A percentile compares a stretch with the other conserved stretches of the same genome.
Conservation (phyloP, 768 basidiomycete species). For the Mycena indigotica region DNA sequence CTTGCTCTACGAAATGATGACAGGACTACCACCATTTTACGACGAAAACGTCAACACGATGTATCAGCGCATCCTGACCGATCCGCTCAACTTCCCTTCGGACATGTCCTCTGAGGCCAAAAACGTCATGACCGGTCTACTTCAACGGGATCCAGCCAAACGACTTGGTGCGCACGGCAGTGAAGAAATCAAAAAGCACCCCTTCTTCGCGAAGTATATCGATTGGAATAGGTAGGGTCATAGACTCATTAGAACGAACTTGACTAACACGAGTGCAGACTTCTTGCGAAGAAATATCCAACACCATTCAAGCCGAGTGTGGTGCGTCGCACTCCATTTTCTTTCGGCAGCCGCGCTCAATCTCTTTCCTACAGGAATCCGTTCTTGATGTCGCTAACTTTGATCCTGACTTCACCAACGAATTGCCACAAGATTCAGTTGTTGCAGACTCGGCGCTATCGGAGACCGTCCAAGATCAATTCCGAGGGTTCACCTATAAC, state of each 20-base stretch:
- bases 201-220: constrained; percentile 93
- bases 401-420: constrained; percentile 95
- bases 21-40: constrained; percentile 97
- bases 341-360: not conserved
- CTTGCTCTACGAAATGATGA: constrained; percentile 97
- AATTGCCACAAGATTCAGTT: constrained; percentile 93
- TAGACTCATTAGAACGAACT: not conserved
- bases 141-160: constrained; percentile 84
- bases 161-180: constrained; percentile 92
- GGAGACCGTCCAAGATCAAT: constrained; percentile 96
- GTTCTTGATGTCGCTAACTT: constrained; percentile 96
- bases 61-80: constrained; percentile 93
- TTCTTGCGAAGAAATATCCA: constrained; percentile 93
- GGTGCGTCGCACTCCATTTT: constrained; percentile 47
- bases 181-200: constrained; percentile 93
- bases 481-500: constrained; percentile 89
- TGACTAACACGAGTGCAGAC: constrained; percentile 36
- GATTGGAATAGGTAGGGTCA: constrained; percentile 77
- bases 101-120: constrained; percentile 89
- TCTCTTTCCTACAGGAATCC: constrained; percentile 60
- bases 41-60: constrained; percentile 98
- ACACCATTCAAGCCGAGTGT: constrained; percentile 98
- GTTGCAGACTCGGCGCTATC: constrained; percentile 91
- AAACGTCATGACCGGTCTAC: constrained; percentile 83
- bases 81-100: constrained; percentile 88